Conservation (phyloP, 2,329 filamentous ascomycete genomes). For the Penicillium brevicompactum region DNA sequence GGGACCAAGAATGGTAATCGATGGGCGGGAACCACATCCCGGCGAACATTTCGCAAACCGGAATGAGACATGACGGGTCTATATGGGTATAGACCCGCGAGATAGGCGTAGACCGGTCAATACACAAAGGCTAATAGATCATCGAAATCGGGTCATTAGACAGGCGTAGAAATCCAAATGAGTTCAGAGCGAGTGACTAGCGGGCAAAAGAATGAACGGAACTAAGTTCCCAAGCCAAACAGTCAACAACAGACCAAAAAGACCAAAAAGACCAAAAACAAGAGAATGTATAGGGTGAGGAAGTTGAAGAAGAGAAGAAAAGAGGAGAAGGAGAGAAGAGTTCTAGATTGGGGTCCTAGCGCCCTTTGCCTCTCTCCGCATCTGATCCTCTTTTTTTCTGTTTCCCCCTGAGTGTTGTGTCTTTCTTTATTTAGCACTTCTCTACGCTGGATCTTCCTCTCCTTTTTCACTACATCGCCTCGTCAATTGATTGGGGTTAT, state of each 20-base stretch:
- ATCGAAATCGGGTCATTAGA: not conserved
- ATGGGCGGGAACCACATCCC: conserved; percentile 30
- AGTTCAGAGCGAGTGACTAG: not conserved
- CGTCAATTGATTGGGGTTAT: not conserved
- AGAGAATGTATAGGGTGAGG: conserved; percentile 19
- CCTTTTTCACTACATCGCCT: too few relatives aligned
- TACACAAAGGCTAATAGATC: conserved; percentile 1
- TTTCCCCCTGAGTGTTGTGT: conserved; percentile 20
- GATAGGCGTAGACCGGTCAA: conserved; percentile 10
- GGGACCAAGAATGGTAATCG: conserved; percentile 27
- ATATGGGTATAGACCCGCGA: not conserved
- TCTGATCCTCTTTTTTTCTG: not conserved
- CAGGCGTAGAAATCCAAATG: too few relatives aligned
- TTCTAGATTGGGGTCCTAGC: conserved; percentile 21
- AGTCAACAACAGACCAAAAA: conserved; percentile 13
- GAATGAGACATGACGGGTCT: conserved; percentile 22
- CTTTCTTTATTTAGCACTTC: conserved; percentile 3
- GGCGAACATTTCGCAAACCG: conserved; percentile 25
- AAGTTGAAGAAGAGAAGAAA: conserved; percentile 18
- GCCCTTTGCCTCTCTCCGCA: conserved; percentile 6
- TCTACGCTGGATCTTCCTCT: too few relatives aligned
- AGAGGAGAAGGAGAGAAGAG: conserved; percentile 22
- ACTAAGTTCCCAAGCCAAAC: conserved; percentile 26
- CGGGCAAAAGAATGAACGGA: conserved; percentile 9
- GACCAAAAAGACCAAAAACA: conserved; percentile 21